Evolutionary conservation across 345 rosid species (phyloP).

Genomic region (Sonneratia alba): DNA sequence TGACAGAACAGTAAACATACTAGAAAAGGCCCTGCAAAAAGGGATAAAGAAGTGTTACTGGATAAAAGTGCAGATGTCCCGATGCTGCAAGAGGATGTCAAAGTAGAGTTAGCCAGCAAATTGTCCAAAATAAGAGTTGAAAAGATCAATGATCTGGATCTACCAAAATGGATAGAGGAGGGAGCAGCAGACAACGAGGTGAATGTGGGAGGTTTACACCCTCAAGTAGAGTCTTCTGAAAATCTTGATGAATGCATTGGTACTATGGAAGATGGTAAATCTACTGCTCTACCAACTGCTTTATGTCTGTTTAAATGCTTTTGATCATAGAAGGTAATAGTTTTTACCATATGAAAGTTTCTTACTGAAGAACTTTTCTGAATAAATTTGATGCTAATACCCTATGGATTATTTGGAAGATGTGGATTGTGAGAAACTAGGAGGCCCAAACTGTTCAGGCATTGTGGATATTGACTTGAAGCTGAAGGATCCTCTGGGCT

Average conservation of each 20-base stretch:
- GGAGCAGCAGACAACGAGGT: constrained; percentile 14
- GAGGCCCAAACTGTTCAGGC: constrained; percentile 19
- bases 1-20: constrained; percentile 39
- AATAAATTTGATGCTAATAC: not conserved
- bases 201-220: constrained; percentile 14
- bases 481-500: constrained; percentile 52
- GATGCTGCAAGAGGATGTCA: constrained; percentile 42
- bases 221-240: constrained; percentile 11
- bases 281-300: constrained; percentile 1
- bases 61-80: constrained; percentile 23
- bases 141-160: constrained; percentile 20
- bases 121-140: constrained; percentile 64
- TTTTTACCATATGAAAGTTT: not conserved
- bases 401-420: constrained; percentile 38
- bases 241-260: constrained; percentile 10
- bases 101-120: constrained; percentile 54
- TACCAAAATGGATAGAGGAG: constrained; percentile 20
- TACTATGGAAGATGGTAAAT: constrained; percentile 31
- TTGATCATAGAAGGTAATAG: not conserved
- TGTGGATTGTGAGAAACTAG: constrained; percentile 20
- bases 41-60: constrained; percentile 16
- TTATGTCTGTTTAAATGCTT: not conserved
- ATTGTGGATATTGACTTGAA: constrained; percentile 69
- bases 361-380: not conserved
- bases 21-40: constrained; percentile 24